These are phyloP conservation scores for Rhodotorula sp. DNA, from an alignment of 1,284 basidiomycete species.

Conservation along the genomic window DNA sequence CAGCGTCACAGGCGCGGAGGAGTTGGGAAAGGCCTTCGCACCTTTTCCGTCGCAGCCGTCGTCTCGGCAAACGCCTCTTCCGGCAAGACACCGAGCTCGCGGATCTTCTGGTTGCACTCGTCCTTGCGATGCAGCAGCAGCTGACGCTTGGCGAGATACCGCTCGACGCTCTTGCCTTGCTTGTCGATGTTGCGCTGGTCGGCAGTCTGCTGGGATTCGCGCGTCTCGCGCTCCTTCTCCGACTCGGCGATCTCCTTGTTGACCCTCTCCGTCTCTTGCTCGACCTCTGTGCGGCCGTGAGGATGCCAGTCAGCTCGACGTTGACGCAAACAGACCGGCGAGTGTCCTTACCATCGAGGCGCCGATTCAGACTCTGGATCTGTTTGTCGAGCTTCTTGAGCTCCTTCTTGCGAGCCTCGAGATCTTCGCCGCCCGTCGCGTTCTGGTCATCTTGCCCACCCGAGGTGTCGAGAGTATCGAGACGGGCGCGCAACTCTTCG, in stretches of 20 bases:
- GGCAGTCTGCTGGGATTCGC: constrained; percentile 78
- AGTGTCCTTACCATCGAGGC: constrained; percentile 60
- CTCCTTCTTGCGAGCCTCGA: constrained; percentile 69
- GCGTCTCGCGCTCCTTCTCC: constrained; percentile 66
- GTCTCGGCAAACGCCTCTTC: constrained; percentile 98
- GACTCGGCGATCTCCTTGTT: constrained; percentile 65
- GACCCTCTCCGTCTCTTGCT: constrained; percentile 60
- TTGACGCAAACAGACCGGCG: constrained; percentile 19
- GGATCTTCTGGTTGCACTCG: constrained; percentile 88
- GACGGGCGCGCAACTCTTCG: constrained; percentile 71
- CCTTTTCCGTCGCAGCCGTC: constrained; percentile 67
- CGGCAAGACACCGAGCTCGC: constrained; percentile 92
- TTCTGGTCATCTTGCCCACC: constrained; percentile 54
- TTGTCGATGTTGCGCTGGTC: constrained; percentile 79
- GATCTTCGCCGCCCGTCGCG: constrained; percentile 57
- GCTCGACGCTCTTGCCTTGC: constrained; percentile 91
- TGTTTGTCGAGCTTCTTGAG: constrained; percentile 64
- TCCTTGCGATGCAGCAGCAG: constrained; percentile 81
- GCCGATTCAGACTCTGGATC: constrained; percentile 64
- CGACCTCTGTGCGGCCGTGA: constrained; percentile 48
- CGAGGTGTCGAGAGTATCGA: constrained; percentile 69
- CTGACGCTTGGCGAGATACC: constrained; percentile 87
- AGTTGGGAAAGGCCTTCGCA: constrained; percentile 50
- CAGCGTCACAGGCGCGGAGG: too few relatives aligned
- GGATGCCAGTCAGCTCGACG: background rate